These are phyloP conservation scores for Coemansia sp. DNA, from an alignment of 192 early-diverging fungal genomes.

Conservation along the genomic window DNA sequence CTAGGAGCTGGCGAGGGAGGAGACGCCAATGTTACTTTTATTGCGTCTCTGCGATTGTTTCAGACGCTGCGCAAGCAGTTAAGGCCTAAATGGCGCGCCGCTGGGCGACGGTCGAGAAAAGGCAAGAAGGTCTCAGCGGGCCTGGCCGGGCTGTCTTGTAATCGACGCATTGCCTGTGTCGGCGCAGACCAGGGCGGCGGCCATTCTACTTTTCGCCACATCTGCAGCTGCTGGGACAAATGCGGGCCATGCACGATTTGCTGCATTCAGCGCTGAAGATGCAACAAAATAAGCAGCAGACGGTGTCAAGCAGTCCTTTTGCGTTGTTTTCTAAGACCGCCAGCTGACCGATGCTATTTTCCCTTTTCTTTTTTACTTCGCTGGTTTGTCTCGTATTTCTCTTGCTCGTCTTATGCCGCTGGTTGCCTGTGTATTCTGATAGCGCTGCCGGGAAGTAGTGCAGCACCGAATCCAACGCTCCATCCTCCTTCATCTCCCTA, in stretches of 20 bases:
- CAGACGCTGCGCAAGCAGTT: conserved; percentile 5
- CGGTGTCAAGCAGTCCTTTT: background rate
- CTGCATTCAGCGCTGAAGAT: background rate
- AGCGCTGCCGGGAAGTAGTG: background rate
- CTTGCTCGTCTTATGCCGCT: background rate
- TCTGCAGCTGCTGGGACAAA: background rate
- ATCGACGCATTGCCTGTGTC: background rate
- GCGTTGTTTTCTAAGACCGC: background rate
- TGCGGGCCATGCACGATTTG: background rate
- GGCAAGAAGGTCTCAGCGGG: background rate
- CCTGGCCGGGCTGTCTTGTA: background rate
- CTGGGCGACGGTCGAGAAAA: background rate
- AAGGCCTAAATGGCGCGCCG: background rate
- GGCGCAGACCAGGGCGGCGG: background rate
- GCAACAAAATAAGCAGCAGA: background rate
- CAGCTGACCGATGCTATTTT: conserved; percentile 1
- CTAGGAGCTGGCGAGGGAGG: background rate
- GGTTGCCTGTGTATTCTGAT: background rate
- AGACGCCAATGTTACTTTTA: conserved; percentile 21
- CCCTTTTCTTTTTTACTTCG: background rate
- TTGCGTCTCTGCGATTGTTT: conserved; percentile 23
- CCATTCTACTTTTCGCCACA: background rate
- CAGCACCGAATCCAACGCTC: background rate
- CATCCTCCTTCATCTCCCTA: background rate
- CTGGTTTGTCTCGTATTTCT: background rate